These are phyloP conservation scores for Glomus cerebriforme DNA, from an alignment of 192 early-diverging fungal species.

Conservation along the genomic window DNA sequence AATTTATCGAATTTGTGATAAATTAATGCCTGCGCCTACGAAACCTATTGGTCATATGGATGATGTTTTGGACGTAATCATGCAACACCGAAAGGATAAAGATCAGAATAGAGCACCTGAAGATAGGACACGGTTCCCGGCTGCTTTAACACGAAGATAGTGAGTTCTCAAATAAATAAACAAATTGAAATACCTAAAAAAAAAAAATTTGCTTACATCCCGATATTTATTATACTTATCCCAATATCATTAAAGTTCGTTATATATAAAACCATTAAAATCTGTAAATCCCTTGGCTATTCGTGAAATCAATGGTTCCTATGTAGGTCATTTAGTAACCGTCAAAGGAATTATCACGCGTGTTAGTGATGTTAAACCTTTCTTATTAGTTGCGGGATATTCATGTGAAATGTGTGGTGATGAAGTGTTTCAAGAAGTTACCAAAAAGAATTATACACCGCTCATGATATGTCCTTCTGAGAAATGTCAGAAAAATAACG, in stretches of 20 bases:
- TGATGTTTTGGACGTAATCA: conserved; percentile 87
- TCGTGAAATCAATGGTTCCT: conserved; percentile 79
- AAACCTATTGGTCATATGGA: conserved; percentile 63
- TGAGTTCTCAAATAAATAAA: conserved; percentile 46
- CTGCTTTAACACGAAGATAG: conserved; percentile 85
- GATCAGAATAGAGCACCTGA: conserved; percentile 38
- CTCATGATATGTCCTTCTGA: conserved; percentile 78
- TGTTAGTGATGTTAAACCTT: conserved; percentile 91
- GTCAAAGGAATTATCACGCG: conserved; percentile 93
- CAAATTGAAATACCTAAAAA: neutral
- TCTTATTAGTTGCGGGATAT: conserved; percentile 84
- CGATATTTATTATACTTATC: neutral
- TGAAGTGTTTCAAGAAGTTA: conserved; percentile 96
- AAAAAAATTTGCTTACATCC: neutral
- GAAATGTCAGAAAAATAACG: conserved; percentile 78
- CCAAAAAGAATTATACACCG: conserved; percentile 72
- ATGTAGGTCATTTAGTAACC: conserved; percentile 84
- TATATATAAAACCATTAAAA: conserved; percentile 80
- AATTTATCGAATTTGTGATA: conserved; percentile 72
- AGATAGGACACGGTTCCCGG: conserved; percentile 64
- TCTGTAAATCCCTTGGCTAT: conserved; percentile 70
- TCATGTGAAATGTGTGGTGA: conserved; percentile 92
- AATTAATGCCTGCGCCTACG: conserved; percentile 53
- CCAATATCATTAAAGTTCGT: conserved; percentile 49
- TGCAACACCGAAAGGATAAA: conserved; percentile 72